Base-by-base conservation (phyloP, 176 grass and related monocot genomes). In the Aechmea fasciata region DNA sequence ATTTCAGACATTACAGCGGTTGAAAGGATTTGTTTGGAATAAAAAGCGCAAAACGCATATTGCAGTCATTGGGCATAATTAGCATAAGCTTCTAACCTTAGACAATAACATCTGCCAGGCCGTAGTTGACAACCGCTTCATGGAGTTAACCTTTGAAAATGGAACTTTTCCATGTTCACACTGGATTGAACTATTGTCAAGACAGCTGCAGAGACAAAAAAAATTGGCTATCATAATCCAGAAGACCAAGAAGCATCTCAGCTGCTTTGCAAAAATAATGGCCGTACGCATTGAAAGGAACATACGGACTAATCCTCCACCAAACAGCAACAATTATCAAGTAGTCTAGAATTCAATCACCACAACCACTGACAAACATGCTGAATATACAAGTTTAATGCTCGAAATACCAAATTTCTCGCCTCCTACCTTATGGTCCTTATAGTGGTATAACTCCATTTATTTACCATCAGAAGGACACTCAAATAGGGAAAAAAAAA, bases 91-190 rank as follows among this genome's bases (percentile, higher is more conserved):
- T 48, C 73, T 67, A 82, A 99, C 94, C 72, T 99, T 93, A 41
- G 75, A 86, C 70, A 82, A 66, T 77, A 99, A 71, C 33, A 75
- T 90, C 57, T 78, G 54, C 94, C 94, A 99, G 80, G 94, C 82
- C 67, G 77, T 77, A 83, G 77, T 64, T 61, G 94, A 99, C 54
- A 99, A 62, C 11, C 90, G 75, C 70, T 99, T 99, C 80, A 92
- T 89, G 5, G 84, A 90, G 74, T 82, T 80, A 29, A 93, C 80
- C 75, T 88, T 93, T 69, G 94, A 85, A 28, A 82, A 77, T 62
- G 90, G 82, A 74, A 93, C 78, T 62, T 99, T 99, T 85, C 84
- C 87, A 70, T 99, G 94, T 63, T 77, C 71, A 77, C 90, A 99
- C 69, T 85, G 84, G 87, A 99, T 85, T 67, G 62, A 67, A 67